Conservation (phyloP, 192 early-diverging fungal genomes). For the Gamsiella multidivaricata region DNA sequence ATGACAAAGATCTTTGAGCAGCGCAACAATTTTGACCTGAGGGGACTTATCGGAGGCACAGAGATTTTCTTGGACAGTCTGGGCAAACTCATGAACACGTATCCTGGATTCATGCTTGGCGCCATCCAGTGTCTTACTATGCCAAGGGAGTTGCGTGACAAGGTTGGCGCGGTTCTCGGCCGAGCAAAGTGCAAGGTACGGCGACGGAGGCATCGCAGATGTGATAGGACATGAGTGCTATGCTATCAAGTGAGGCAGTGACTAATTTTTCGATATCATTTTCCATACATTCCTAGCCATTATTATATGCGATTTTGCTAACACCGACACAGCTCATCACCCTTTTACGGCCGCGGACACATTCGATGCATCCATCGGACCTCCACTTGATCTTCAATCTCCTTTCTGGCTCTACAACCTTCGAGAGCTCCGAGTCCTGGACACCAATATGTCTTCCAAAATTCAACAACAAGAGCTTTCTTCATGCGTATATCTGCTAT, state of each 20-base stretch:
- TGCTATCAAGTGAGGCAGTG: background rate
- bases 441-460: slow-evolving; percentile 94
- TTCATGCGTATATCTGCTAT: slow-evolving; percentile 90
- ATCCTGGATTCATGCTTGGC: slow-evolving; percentile 80
- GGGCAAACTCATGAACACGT: slow-evolving; percentile 72
- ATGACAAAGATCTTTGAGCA: slow-evolving; percentile 89
- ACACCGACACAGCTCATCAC: slow-evolving; percentile 82
- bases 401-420: slow-evolving; percentile 77
- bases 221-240: too few species aligned
- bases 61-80: slow-evolving; percentile 86
- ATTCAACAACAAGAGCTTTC: slow-evolving; percentile 87
- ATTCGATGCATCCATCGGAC: slow-evolving; percentile 85
- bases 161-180: slow-evolving; percentile 71
- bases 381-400: slow-evolving; percentile 86
- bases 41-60: slow-evolving; percentile 83
- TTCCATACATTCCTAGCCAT: slow-evolving; percentile 42
- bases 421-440: slow-evolving; percentile 89
- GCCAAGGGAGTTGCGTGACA: slow-evolving; percentile 72
- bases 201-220: background rate
- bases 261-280: background rate
- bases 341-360: slow-evolving; percentile 76
- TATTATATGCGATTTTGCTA: slow-evolving; percentile 85
- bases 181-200: slow-evolving; percentile 66
- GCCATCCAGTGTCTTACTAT: slow-evolving; percentile 82
- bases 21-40: slow-evolving; percentile 87